phyloP scores from a whole-genome alignment of 371 early-diverging fungal species.

The Apophysomyces variabilis region DNA sequence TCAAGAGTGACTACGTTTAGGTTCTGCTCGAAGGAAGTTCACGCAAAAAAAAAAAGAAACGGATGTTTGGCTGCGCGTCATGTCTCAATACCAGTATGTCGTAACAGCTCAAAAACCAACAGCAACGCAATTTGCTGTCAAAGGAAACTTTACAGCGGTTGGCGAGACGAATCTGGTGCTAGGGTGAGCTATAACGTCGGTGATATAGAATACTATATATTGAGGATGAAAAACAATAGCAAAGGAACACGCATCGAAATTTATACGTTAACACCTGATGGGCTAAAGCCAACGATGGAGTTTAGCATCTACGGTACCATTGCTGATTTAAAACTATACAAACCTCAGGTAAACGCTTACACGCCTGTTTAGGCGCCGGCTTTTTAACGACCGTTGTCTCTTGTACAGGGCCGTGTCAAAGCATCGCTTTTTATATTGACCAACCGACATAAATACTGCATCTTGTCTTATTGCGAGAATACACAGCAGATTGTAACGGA shows the following conservation, averaged over 20 bases:
- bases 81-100: slow-evolving; percentile 56
- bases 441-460: slow-evolving; percentile 59
- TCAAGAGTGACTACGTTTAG: too few relatives aligned
- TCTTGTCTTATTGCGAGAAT: slow-evolving; percentile 61
- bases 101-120: slow-evolving; percentile 60
- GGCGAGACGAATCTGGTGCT: slow-evolving; percentile 71
- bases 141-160: slow-evolving; percentile 69
- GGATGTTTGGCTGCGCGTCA: slow-evolving; percentile 20
- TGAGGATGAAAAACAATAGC: slow-evolving; percentile 35
- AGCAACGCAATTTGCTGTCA: slow-evolving; percentile 58
- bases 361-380: background rate
- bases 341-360: slow-evolving; percentile 46
- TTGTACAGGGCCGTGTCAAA: slow-evolving; percentile 44
- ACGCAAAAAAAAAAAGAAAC: background rate
- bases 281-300: slow-evolving; percentile 68
- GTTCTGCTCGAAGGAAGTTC: too few relatives aligned
- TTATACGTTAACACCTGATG: slow-evolving; percentile 60
- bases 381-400: background rate
- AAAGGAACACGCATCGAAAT: slow-evolving; percentile 80
- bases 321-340: slow-evolving; percentile 59
- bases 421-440: slow-evolving; percentile 67
- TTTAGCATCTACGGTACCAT: slow-evolving; percentile 77
- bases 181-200: slow-evolving; percentile 48
- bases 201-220: background rate
- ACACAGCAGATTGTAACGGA: slow-evolving; percentile 61